Evolutionary conservation across 2,329 filamentous ascomycete genomes (phyloP).

Genomic region (Chrysoporthe deuterocubensis): DNA sequence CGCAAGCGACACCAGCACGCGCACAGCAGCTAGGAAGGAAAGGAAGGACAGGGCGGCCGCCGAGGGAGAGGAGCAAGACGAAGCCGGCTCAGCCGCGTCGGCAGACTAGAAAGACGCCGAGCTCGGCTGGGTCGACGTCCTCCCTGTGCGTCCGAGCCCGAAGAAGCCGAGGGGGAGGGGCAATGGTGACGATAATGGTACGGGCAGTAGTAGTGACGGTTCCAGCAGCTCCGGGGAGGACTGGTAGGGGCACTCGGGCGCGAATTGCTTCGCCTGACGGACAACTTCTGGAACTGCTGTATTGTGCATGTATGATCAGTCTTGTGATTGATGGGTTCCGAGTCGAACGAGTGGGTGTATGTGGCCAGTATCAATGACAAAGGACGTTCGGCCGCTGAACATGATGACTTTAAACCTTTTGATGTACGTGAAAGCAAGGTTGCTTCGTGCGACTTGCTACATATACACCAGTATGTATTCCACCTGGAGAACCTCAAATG

Average conservation of each 20-base stretch:
- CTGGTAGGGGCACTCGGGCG: not conserved
- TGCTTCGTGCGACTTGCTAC: not conserved
- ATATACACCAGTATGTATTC: too few species aligned
- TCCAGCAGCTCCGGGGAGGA: not conserved
- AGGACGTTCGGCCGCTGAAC: not conserved
- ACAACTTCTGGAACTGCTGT: not conserved
- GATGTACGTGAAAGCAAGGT: not conserved
- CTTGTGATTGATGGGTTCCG: not conserved
- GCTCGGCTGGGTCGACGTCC: constrained; percentile 9
- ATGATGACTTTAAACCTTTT: not conserved
- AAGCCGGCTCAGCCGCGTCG: constrained; percentile 13
- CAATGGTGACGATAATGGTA: not conserved
- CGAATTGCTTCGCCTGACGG: too few species aligned
- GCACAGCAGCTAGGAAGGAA: not conserved
- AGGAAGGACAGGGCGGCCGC: not conserved
- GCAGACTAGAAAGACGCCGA: constrained; percentile 21
- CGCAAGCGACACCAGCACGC: not conserved
- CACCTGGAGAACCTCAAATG: too few species aligned
- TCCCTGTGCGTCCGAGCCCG: constrained; percentile 19
- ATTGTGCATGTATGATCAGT: not conserved
- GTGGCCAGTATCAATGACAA: not conserved
- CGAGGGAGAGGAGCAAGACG: constrained; percentile 1
- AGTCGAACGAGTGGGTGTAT: not conserved
- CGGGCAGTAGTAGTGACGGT: not conserved
- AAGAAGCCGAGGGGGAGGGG: not conserved